Evolutionary conservation across 768 basidiomycete species (phyloP).

Genomic region (Leccinum variicolor): DNA sequence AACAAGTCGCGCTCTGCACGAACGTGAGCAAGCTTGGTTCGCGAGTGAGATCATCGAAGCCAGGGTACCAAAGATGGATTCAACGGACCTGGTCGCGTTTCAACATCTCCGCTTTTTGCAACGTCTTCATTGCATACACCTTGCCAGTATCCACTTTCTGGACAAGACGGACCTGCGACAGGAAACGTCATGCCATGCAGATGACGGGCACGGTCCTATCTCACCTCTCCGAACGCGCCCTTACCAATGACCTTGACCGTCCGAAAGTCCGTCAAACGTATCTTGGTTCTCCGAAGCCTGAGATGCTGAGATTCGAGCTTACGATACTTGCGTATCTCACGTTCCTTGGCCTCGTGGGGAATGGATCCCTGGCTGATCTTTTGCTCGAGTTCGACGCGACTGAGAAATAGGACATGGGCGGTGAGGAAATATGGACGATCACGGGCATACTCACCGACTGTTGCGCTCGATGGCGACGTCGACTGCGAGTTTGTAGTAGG

Average conservation of each 20-base stretch:
- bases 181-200: slow-evolving; percentile 2
- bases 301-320: slow-evolving; percentile 87
- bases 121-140: slow-evolving; percentile 99
- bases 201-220: slow-evolving; percentile 13
- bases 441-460: slow-evolving; percentile 57
- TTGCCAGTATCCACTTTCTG: slow-evolving; percentile 97
- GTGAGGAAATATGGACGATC: slow-evolving; percentile 5
- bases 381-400: slow-evolving; percentile 87
- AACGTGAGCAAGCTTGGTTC: slow-evolving; percentile 84
- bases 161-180: slow-evolving; percentile 77
- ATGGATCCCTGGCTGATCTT: slow-evolving; percentile 73
- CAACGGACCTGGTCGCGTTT: slow-evolving; percentile 90
- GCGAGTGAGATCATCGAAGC: slow-evolving; percentile 5
- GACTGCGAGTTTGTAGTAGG: slow-evolving; percentile 97
- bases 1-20: slow-evolving; percentile 95
- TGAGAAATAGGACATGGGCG: slow-evolving; percentile 27
- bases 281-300: slow-evolving; percentile 88
- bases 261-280: slow-evolving; percentile 89
- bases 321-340: slow-evolving; percentile 83
- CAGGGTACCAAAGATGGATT: background rate
- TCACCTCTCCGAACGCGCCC: slow-evolving; percentile 95
- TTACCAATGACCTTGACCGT: slow-evolving; percentile 99
- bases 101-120: slow-evolving; percentile 98
- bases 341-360: slow-evolving; percentile 78
- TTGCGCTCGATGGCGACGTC: slow-evolving; percentile 96